Evolutionary conservation across 345 rosid species (phyloP), one percentile per base, ranked within the genome.

Genomic region (Pugionium cornutum): DNA sequence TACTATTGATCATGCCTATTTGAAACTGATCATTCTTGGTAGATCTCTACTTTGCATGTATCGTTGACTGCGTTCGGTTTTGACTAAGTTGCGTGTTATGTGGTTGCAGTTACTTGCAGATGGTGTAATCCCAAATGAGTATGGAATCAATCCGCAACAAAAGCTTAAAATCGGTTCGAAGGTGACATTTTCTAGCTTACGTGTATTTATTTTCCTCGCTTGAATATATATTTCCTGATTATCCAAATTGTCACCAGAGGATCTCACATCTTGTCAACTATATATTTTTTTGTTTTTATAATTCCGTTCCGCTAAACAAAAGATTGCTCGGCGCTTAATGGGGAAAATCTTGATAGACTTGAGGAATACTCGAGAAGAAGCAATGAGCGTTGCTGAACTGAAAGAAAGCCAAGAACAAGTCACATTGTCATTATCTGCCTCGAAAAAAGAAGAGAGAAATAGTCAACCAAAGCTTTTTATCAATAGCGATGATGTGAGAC

Each of bases 61-160:
- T 71, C 0, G 7, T 61, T 41, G 31, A 56, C 28, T 56, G 9
- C 34, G 41, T 11, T 27, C 18, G 66, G 42, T 65, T 42, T 43
- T 51, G 11, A 10, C 35, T 46, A 73, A 53, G 65, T 62, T 53
- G 54, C 61, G 53, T 62, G 33, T 59, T 48, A 44, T 80, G 48
- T 73, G 77, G 32, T 76, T 79, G 74, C 81, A 94, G 97, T 70
- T 82, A 62, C 99, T 94, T 63, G 99, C 99, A 71, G 99, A 94
- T 82, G 97, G 97, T 76, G 97, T 94, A 58, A 90, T 94, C 63
- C 99, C 99, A 64, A 94, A 94, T 63, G 99, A 88, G 80, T 94
- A 90, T 69, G 99, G 99, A 48, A 85, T 94, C 71, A 90, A 94
- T 85, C 96, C 99, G 56, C 87, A 86, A 70, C 96, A 94, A 74